Base-by-base conservation (phyloP, 179 eudicot species). In the Monotropa hypopitys region DNA sequence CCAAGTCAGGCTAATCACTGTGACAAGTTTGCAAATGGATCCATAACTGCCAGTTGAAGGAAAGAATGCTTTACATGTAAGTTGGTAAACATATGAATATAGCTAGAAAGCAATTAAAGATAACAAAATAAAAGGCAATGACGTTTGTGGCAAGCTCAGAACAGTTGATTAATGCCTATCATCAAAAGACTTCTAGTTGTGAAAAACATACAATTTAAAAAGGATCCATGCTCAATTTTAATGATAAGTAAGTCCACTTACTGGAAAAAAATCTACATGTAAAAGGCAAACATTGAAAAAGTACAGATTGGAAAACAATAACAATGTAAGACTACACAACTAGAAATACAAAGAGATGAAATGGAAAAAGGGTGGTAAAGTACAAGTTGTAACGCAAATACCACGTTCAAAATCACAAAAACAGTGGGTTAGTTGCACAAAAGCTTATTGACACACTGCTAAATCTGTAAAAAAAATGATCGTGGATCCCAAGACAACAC, bases 31-130 rank as follows among this genome's bases (percentile, higher is more conserved):
- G 84, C 59, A 90, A 56, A 73, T 83, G 86, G 74, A 70, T 86
- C 89, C 91, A 90, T 42, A 88, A 65, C 91, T 90, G 87, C 79
- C 74, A 85, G 32, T 69, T 30, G 71, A 46, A 59, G 61, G 73
- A 40, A 69, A 69, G 75, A 32, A 45, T 56, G 7, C 35, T 38
- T 57, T 57, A 13, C 33, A 57, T 8, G 66, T 12, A 13, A 74
- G 21, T 38, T 74, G 47, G 45, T 59, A 59, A 21, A 54, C 49
- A 54, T 9, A 11, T 8, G 35, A 8, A 47, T 20, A 74, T 75
- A 49, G 74, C 42, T 42, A 70, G 57, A 76, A 73, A 82, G 81
- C 74, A 80, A 78, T 26, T 57, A 69, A 49, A 7, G 32, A 43
- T 40, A 40, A 59, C 5, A 21, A 23, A 56, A 7, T 7, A 13